A percentile compares a stretch with the other conserved stretches of the same genome.
Evolutionary conservation across 768 basidiomycete genomes (phyloP).

Genomic region (Brasilioporus rufonigricans): DNA sequence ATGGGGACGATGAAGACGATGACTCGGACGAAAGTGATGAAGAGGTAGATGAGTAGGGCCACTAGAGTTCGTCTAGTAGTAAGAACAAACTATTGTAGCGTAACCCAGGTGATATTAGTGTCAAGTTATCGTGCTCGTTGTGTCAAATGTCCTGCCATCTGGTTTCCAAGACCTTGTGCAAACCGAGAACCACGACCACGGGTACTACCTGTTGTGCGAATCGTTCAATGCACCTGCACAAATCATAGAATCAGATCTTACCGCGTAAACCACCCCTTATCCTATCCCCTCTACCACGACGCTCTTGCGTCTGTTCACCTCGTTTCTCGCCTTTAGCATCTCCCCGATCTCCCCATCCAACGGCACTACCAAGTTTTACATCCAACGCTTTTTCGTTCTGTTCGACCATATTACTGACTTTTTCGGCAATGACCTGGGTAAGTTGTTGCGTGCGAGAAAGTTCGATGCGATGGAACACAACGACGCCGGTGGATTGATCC

Average conservation of each 20-base stretch:
- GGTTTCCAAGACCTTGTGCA: constrained; percentile 78
- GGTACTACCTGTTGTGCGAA: constrained; percentile 46
- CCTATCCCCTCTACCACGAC: constrained; percentile 68
- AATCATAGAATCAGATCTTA: constrained; percentile 28
- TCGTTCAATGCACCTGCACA: background rate
- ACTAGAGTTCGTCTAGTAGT: background rate
- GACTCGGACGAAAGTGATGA: constrained; percentile 12
- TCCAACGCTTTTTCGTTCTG: constrained; percentile 91
- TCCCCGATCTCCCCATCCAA: constrained; percentile 53
- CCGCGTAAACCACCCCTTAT: constrained; percentile 56
- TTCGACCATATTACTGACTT: constrained; percentile 81
- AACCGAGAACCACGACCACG: constrained; percentile 79
- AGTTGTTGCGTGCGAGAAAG: constrained; percentile 85
- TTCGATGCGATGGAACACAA: constrained; percentile 93
- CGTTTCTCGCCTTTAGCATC: constrained; percentile 69
- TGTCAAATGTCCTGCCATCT: constrained; percentile 50
- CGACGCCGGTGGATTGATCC: constrained; percentile 85
- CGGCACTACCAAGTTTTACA: constrained; percentile 68
- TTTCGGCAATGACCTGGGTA: constrained; percentile 86
- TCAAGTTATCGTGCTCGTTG: constrained; percentile 21
- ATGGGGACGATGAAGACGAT: constrained; percentile 22
- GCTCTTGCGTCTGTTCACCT: constrained; percentile 75
- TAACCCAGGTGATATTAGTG: background rate
- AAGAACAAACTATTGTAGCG: background rate
- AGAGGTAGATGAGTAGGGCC: constrained; percentile 4